A percentile compares a stretch with the other conserved stretches of the same genome.
Evolutionary conservation across 2,329 filamentous ascomycete species (phyloP).

Genomic region (Hymenoscyphus fructigenus): DNA sequence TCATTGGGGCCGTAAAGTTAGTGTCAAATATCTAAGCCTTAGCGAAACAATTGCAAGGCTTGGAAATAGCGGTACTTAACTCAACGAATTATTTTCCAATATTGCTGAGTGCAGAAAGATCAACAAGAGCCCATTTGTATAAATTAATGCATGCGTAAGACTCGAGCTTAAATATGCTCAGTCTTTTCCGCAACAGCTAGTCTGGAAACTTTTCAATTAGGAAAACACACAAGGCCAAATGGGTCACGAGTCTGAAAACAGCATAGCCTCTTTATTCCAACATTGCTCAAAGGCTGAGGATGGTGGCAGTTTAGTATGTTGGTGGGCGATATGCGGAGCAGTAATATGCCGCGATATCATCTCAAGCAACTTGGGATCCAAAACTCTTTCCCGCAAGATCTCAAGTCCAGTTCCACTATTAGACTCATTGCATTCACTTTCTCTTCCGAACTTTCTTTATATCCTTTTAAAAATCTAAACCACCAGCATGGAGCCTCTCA

Average conservation of each 20-base stretch:
- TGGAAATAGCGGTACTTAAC: background rate
- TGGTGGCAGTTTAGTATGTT: background rate
- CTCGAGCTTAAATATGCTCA: no score
- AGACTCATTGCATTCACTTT: background rate
- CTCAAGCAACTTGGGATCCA: background rate
- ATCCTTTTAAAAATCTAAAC: background rate
- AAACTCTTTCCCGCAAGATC: background rate
- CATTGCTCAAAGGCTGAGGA: background rate
- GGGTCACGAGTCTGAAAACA: background rate
- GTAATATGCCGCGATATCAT: background rate
- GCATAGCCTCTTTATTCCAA: background rate
- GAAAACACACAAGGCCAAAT: no score
- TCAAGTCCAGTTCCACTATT: background rate
- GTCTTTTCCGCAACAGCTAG: no score
- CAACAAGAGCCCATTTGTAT: background rate
- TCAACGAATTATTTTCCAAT: background rate
- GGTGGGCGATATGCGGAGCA: background rate
- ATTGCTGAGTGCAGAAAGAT: background rate
- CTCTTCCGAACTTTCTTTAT: background rate
- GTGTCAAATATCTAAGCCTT: background rate
- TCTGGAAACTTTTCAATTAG: no score
- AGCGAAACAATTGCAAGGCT: background rate
- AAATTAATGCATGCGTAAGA: background rate
- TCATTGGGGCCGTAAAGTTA: background rate
- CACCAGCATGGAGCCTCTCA: background rate